Percentiles rank a stretch among this genome's conserved stretches.
Conservation (phyloP, 805 yeast species). For the Saccharomycopsis schoenii region DNA sequence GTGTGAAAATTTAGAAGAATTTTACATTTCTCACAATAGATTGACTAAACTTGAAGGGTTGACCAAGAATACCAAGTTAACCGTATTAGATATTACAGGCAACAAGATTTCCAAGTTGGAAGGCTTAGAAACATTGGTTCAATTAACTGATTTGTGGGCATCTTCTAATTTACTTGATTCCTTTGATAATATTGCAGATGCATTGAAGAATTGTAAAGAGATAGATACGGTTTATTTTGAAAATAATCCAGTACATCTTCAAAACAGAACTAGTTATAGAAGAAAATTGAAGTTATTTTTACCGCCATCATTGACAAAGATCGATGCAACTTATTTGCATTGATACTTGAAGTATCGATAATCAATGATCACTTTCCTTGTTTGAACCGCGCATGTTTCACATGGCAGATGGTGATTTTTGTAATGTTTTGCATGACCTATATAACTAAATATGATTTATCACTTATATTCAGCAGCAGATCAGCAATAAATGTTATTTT, state of each 20-base stretch:
- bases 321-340: slow-evolving; percentile 75
- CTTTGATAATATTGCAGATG: slow-evolving; percentile 58
- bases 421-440: no score
- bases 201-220: slow-evolving; percentile 50
- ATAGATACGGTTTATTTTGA: slow-evolving; percentile 89
- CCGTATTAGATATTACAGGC: slow-evolving; percentile 71
- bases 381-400: no score
- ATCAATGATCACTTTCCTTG: background rate
- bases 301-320: slow-evolving; percentile 63
- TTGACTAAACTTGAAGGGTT: slow-evolving; percentile 67
- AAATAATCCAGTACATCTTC: slow-evolving; percentile 62
- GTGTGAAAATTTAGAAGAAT: slow-evolving; percentile 65
- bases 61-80: slow-evolving; percentile 56
- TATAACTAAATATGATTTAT: no score
- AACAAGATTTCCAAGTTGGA: slow-evolving; percentile 56
- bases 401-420: no score
- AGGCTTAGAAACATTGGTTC: slow-evolving; percentile 50
- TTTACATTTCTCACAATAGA: slow-evolving; percentile 82
- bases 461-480: no score
- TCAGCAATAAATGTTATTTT: no score
- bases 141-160: slow-evolving; percentile 93
- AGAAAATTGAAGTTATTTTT: slow-evolving; percentile 68
- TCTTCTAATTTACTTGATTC: slow-evolving; percentile 62
- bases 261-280: slow-evolving; percentile 73
- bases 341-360: background rate